Percentiles rank a stretch among this genome's conserved stretches.
These are phyloP conservation scores for Hypholoma fasciculare DNA, from an alignment of 768 basidiomycete genomes.

Conservation along the genomic window DNA sequence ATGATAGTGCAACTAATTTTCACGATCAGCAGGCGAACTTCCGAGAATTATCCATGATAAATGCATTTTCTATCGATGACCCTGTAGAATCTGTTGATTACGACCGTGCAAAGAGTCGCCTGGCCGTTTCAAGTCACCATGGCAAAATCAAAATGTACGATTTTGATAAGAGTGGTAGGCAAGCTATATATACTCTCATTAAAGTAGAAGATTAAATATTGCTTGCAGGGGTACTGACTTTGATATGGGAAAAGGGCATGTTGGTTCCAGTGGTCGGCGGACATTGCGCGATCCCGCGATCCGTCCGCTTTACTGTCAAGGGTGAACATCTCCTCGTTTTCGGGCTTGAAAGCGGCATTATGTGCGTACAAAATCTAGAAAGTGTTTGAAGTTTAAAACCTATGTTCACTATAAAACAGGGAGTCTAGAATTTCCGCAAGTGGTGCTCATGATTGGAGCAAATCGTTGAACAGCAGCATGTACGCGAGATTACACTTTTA, in stretches of 20 bases:
- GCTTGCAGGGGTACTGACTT: not conserved
- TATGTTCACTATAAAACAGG: not conserved
- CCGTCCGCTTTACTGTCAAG: constrained; percentile 2
- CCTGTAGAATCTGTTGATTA: constrained; percentile 5
- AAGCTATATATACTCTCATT: not conserved
- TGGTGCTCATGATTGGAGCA: constrained; percentile 1
- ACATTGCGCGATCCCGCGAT: not conserved
- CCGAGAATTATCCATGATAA: constrained; percentile 2
- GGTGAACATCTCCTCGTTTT: constrained; percentile 6
- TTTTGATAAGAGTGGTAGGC: constrained; percentile 4
- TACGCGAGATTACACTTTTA: not conserved
- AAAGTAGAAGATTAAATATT: not conserved
- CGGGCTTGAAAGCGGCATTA: constrained; percentile 9
- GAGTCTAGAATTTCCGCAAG: not conserved
- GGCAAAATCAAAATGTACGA: constrained; percentile 4
- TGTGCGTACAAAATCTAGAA: constrained; percentile 2
- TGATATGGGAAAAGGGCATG: not conserved
- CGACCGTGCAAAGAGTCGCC: not conserved
- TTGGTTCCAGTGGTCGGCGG: not conserved
- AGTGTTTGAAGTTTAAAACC: not conserved
- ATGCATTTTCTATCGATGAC: constrained; percentile 1
- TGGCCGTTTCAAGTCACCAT: constrained; percentile 1
- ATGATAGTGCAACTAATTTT: not conserved
- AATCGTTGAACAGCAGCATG: constrained; percentile 10
- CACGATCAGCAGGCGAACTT: not conserved